Evolutionary conservation across 2,329 filamentous ascomycete genomes (phyloP).

Genomic region (Amesomyces nigricolor): DNA sequence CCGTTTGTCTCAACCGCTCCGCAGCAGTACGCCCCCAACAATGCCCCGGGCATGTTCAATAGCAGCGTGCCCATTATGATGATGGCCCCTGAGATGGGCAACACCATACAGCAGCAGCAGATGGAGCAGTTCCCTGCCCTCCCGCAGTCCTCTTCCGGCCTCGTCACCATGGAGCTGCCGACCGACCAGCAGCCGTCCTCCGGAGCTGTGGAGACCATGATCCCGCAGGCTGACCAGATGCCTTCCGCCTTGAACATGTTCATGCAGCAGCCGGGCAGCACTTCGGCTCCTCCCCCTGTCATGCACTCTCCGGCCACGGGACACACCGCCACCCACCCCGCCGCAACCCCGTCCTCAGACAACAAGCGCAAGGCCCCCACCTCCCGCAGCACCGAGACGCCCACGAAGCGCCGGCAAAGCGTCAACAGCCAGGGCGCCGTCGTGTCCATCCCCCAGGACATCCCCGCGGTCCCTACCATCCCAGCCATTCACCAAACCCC

Average conservation of each 20-base stretch:
- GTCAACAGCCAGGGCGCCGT: neutral
- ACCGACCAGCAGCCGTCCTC: neutral
- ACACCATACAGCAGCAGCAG: neutral
- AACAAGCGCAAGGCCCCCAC: conserved; percentile 15
- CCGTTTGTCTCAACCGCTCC: neutral
- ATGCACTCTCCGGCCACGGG: neutral
- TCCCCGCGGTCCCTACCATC: neutral
- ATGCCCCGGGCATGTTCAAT: neutral
- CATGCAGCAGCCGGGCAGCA: neutral
- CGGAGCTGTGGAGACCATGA: neutral
- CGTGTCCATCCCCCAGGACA: neutral
- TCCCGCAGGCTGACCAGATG: neutral
- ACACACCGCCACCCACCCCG: neutral
- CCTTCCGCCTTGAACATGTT: conserved; percentile 2
- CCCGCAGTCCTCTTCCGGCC: neutral
- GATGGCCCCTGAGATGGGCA: neutral
- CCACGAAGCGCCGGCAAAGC: conserved; percentile 16
- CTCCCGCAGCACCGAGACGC: neutral
- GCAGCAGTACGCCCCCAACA: neutral
- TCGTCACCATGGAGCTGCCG: neutral
- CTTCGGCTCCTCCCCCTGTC: neutral
- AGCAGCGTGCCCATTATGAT: neutral
- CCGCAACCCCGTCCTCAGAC: neutral
- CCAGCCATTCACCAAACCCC: neutral
- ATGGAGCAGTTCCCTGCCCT: no score